phyloP scores from a whole-genome alignment of 2,329 filamentous ascomycete genomes.

The Fusarium falciforme region DNA sequence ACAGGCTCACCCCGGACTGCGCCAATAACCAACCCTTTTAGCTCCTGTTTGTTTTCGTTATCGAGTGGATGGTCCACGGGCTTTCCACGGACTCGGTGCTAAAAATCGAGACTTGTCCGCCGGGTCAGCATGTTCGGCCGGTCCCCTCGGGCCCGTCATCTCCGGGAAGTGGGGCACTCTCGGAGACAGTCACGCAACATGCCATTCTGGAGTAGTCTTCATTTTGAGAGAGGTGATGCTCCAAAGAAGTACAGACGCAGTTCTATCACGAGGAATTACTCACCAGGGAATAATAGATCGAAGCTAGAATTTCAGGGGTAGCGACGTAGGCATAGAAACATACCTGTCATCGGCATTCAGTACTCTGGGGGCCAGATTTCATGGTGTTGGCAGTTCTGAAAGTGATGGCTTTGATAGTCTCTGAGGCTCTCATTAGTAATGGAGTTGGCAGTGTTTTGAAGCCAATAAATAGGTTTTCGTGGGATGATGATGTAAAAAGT shows the following conservation, averaged over 20 bases:
- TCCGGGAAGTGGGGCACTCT: background rate
- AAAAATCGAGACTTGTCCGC: background rate
- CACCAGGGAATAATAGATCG: fast-evolving
- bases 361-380: background rate
- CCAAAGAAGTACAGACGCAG: too few relatives aligned
- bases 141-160: background rate
- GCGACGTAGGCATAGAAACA: background rate
- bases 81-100: background rate
- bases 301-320: background rate
- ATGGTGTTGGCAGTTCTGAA: too few relatives aligned
- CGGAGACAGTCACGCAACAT: background rate
- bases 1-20: background rate
- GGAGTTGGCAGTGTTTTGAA: too few relatives aligned
- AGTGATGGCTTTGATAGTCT: too few relatives aligned
- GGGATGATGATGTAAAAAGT: background rate
- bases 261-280: background rate
- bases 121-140: background rate
- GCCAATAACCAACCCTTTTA: background rate
- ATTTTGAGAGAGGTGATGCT: background rate
- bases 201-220: background rate
- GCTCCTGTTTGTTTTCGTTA: background rate
- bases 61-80: background rate
- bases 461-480: background rate
- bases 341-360: background rate
- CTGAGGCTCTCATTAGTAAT: too few relatives aligned